Percentiles rank a stretch among this genome's conserved stretches.
Conservation (phyloP, 176 grass and related monocot genomes). For the Bolboschoenus planiculmis region DNA sequence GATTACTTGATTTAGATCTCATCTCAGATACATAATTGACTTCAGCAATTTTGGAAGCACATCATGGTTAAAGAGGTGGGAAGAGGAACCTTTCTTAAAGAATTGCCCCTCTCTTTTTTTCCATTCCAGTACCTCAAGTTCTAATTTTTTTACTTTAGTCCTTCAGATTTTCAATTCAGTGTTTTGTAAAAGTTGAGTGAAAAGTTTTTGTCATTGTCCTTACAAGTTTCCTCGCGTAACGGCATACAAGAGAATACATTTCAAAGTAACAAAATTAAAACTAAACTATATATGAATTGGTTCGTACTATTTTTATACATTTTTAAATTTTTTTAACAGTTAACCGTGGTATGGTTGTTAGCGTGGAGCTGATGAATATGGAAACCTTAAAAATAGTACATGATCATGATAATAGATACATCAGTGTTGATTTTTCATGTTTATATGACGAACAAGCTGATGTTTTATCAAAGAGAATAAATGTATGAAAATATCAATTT, state of each 20-base stretch:
- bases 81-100: not conserved
- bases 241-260: too few species aligned
- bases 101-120: not conserved
- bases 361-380: not conserved
- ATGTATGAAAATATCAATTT: too few species aligned
- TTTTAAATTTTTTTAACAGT: too few species aligned
- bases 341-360: not conserved
- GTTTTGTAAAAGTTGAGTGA: not conserved
- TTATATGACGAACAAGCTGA: not conserved
- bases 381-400: too few species aligned
- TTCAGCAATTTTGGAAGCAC: not conserved
- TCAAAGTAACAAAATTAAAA: too few species aligned
- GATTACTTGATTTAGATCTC: not conserved
- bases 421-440: not conserved
- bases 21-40: not conserved
- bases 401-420: not conserved
- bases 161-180: not conserved
- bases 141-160: not conserved
- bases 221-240: not conserved
- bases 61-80: not conserved
- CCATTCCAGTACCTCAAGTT: not conserved
- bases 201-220: too few species aligned
- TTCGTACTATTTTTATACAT: too few species aligned
- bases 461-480: too few species aligned
- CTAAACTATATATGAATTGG: too few species aligned